Base-by-base conservation (phyloP, 345 rosid genomes). In the Passiflora organensis region DNA sequence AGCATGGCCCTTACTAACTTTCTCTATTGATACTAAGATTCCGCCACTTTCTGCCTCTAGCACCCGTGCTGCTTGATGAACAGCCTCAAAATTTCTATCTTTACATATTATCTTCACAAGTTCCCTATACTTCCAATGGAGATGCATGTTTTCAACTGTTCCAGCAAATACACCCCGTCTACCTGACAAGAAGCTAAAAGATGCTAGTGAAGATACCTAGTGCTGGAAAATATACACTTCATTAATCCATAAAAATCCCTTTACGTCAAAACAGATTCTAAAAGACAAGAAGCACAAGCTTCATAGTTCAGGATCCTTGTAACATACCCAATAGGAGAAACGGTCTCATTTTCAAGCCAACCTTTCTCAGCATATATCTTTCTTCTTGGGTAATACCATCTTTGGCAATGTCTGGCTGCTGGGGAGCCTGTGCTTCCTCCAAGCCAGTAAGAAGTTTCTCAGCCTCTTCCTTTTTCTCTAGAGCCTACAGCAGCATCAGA, bases 71-170 rank as follows among this genome's bases (percentile, higher is more conserved):
- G 76, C 90, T 63, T 76, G 76, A 58, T 75, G 47, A 69, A 71
- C 87, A 73, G 79, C 78, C 60, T 82, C 80, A 23, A 77, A 63
- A 67, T 69, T 76, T 63, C 47, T 72, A 69, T 82, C 87, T 58
- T 78, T 80, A 64, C 76, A 73, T 52, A 91, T 79, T 62, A 91
- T 65, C 78, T 88, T 91, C 72, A 91, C 91, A 61, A 91, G 93
- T 69, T 91, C 98, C 79, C 98, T 77, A 67, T 91, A 84, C 74
- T 91, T 91, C 98, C 98, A 88, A 64, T 91, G 98, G 62, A 91
- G 96, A 77, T 91, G 98, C 96, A 91, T 86, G 70, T 91, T 91
- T 77, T 91, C 96, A 58, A 91, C 64, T 51, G 95, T 88, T 71
- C 96, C 96, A 53, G 72, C 90, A 79, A 85, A 91, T 49, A 86